Conservation (phyloP, 129 eudicot genomes). For the Artemisia argyi region DNA sequence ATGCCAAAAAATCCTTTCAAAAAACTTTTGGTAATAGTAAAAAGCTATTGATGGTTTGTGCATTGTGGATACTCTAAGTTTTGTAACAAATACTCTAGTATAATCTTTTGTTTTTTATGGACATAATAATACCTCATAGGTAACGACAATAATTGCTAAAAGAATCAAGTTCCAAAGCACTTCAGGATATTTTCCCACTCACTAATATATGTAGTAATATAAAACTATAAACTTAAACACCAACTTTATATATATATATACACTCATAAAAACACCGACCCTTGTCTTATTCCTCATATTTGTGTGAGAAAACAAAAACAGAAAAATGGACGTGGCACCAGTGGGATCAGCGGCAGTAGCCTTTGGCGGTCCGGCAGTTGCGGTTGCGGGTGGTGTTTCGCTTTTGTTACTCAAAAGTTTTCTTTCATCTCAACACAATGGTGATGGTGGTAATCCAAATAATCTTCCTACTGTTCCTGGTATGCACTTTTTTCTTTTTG, state of each 20-base stretch:
- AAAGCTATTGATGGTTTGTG: too few species aligned
- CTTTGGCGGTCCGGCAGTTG: conserved; percentile 59
- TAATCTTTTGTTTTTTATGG: too few species aligned
- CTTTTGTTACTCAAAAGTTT: conserved; percentile 28
- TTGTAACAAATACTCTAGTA: too few species aligned
- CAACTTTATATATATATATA: too few species aligned
- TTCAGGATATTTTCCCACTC: background rate
- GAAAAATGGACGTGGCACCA: conserved; percentile 40
- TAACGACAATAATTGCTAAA: background rate
- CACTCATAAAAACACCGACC: too few species aligned
- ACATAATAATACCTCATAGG: background rate
- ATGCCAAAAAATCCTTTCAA: too few species aligned
- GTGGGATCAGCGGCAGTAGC: conserved; percentile 40
- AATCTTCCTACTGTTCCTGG: conserved; percentile 37
- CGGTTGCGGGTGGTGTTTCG: conserved; percentile 38
- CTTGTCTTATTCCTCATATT: background rate
- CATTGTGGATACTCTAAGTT: too few species aligned
- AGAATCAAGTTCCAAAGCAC: background rate
- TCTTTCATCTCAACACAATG: conserved; percentile 13
- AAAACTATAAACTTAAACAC: too few species aligned
- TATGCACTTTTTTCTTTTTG: background rate
- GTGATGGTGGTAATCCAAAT: conserved; percentile 20
- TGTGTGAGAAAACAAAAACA: background rate
- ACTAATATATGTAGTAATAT: too few species aligned
- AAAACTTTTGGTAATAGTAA: too few species aligned